Evolutionary conservation across 2,329 filamentous ascomycete species (phyloP).

Genomic region (Phaeosphaeria sp.): DNA sequence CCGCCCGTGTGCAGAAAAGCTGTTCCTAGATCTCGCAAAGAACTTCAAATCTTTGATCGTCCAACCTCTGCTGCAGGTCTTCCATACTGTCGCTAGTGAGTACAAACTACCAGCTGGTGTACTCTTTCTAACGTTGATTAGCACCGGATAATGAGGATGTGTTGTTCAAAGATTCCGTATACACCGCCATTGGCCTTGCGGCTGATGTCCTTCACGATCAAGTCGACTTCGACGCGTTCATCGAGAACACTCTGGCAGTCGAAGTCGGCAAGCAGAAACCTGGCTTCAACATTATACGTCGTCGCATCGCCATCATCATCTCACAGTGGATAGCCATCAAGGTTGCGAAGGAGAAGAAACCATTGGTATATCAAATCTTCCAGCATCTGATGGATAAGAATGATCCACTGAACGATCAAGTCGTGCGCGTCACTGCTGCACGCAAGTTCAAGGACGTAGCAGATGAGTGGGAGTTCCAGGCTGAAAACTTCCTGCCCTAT

Average conservation of each 20-base stretch:
- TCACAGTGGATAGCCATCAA: conserved; percentile 89
- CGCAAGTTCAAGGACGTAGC: conserved; percentile 81
- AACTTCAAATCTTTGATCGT: conserved; percentile 85
- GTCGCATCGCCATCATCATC: conserved; percentile 86
- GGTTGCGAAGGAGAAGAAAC: conserved; percentile 69
- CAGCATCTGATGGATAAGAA: conserved; percentile 80
- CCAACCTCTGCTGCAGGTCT: conserved; percentile 81
- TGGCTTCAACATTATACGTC: conserved; percentile 81
- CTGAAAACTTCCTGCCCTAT: conserved; percentile 77
- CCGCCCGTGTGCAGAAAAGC: conserved; percentile 88
- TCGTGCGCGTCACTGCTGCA: conserved; percentile 90
- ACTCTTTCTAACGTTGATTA: conserved; percentile 35
- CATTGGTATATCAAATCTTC: conserved; percentile 86
- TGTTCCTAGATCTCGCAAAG: conserved; percentile 89
- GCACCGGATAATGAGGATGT: conserved; percentile 70
- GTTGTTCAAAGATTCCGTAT: conserved; percentile 89
- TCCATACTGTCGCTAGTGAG: conserved; percentile 75
- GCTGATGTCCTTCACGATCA: conserved; percentile 75
- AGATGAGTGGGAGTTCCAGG: conserved; percentile 83
- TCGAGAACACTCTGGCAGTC: conserved; percentile 74
- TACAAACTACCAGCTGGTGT: conserved; percentile 10
- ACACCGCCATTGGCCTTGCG: conserved; percentile 88
- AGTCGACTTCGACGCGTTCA: conserved; percentile 83
- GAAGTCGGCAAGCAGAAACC: conserved; percentile 75
- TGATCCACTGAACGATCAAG: conserved; percentile 83